phyloP scores from a whole-genome alignment of 2,329 filamentous ascomycete species.

The Aspergillus sp. region DNA sequence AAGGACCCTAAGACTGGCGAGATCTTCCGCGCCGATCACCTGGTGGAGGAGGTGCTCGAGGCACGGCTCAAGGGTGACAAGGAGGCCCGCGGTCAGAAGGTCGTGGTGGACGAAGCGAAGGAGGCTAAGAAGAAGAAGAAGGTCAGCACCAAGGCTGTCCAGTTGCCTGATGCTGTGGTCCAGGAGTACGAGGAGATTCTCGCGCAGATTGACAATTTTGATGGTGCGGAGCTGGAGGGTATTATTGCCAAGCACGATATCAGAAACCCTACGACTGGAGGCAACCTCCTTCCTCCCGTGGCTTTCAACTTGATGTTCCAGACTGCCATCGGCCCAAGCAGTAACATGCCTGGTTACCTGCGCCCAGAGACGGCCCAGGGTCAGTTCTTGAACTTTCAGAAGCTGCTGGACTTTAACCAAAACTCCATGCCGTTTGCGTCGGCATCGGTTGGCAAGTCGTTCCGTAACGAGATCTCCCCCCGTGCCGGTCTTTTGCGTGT shows the following conservation, averaged over 20 bases:
- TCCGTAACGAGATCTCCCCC: conserved; percentile 96
- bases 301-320: conserved; percentile 99
- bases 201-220: conserved; percentile 93
- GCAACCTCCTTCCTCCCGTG: conserved; percentile 70
- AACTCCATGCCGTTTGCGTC: conserved; percentile 94
- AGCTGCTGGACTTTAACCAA: conserved; percentile 94
- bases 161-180: conserved; percentile 78
- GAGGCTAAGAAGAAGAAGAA: conserved; percentile 81
- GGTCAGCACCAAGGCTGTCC: conserved; percentile 69
- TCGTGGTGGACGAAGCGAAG: conserved; percentile 61
- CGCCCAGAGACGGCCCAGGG: conserved; percentile 95
- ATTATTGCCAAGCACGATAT: conserved; percentile 90
- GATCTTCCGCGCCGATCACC: conserved; percentile 90
- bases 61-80: conserved; percentile 81
- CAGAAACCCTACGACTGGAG: conserved; percentile 74
- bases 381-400: conserved; percentile 95
- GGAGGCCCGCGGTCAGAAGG: conserved; percentile 77
- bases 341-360: conserved; percentile 76
- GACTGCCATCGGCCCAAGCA: conserved; percentile 86
- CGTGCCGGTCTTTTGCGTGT: conserved; percentile 85
- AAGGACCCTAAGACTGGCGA: conserved; percentile 97
- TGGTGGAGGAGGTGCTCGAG: conserved; percentile 92
- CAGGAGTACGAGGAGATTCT: conserved; percentile 87
- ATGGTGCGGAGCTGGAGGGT: conserved; percentile 74
- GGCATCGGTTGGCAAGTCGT: conserved; percentile 94